These are phyloP conservation scores for Cardamine chenopodiifolia DNA, from an alignment of 345 rosid genomes.

Conservation along the genomic window DNA sequence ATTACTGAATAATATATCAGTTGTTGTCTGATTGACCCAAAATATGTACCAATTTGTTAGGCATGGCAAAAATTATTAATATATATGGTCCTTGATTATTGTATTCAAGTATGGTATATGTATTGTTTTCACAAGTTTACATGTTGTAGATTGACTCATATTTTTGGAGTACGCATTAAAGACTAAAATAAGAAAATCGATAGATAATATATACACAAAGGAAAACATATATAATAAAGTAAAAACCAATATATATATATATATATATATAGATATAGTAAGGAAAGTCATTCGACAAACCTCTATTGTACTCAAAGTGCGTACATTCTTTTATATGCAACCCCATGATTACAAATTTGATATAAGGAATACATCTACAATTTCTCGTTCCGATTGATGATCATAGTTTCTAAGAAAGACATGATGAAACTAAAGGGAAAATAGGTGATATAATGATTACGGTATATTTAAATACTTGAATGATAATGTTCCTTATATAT, in stretches of 20 bases:
- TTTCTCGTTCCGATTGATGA: neutral
- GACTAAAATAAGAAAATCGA: slow-evolving; percentile 10
- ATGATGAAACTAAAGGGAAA: slow-evolving; percentile 27
- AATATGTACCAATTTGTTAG: neutral
- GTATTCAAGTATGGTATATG: neutral
- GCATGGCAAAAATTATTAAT: neutral
- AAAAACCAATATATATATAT: neutral
- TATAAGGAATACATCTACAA: neutral
- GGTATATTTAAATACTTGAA: slow-evolving; percentile 2
- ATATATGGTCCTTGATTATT: neutral
- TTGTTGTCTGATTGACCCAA: neutral
- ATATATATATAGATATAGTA: neutral
- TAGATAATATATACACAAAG: neutral
- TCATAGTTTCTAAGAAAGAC: slow-evolving; percentile 22
- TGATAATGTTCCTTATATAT: neutral
- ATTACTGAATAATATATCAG: neutral
- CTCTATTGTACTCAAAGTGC: slow-evolving; percentile 42
- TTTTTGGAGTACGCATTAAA: neutral
- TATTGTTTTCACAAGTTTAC: neutral
- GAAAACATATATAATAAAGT: slow-evolving; percentile 11
- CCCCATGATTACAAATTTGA: slow-evolving; percentile 20
- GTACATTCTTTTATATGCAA: slow-evolving; percentile 4
- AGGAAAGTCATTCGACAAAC: slow-evolving; percentile 27
- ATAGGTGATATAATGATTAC: slow-evolving; percentile 29
- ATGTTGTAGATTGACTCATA: neutral